These are phyloP conservation scores for Austroboletus niveus DNA, from an alignment of 1,284 basidiomycete genomes.

Conservation along the genomic window DNA sequence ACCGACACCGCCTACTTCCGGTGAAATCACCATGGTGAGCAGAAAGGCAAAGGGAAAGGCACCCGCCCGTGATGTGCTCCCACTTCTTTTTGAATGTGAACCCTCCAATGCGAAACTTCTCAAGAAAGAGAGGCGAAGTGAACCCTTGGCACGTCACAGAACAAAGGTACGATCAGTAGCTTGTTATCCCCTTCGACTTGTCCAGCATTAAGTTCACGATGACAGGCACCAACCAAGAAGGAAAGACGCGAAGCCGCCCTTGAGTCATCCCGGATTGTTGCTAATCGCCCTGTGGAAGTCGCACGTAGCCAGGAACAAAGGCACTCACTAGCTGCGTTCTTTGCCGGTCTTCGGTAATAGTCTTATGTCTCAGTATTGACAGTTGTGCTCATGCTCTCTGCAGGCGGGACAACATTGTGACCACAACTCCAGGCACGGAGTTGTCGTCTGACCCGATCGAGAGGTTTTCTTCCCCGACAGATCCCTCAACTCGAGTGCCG, in stretches of 20 bases:
- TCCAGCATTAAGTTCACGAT: constrained; percentile 4
- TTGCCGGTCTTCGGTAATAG: constrained; percentile 24
- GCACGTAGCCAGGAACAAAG: constrained; percentile 26
- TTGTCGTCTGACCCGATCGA: constrained; percentile 33
- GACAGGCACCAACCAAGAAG: constrained; percentile 33
- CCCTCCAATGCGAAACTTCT: constrained; percentile 8
- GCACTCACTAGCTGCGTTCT: constrained; percentile 21
- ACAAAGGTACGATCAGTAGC: constrained; percentile 23
- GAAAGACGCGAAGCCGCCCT: constrained; percentile 27
- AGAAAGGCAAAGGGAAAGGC: constrained; percentile 31
- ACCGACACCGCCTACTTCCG: constrained; percentile 34
- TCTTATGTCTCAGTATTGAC: background rate
- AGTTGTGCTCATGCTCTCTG: constrained; percentile 7
- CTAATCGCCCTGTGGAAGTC: constrained; percentile 30
- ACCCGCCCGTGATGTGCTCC: constrained; percentile 29
- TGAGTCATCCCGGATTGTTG: constrained; percentile 32
- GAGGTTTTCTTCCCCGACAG: constrained; percentile 31
- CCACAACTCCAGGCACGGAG: constrained; percentile 17
- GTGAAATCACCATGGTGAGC: constrained; percentile 25
- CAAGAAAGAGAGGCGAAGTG: constrained; percentile 20
- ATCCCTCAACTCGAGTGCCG: constrained; percentile 3
- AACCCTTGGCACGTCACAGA: constrained; percentile 13
- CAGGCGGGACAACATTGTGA: constrained; percentile 15
- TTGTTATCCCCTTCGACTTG: background rate
- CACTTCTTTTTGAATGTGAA: constrained; percentile 26